Base-by-base conservation (phyloP, 768 basidiomycete genomes). In the Exsudoporus frostii region DNA sequence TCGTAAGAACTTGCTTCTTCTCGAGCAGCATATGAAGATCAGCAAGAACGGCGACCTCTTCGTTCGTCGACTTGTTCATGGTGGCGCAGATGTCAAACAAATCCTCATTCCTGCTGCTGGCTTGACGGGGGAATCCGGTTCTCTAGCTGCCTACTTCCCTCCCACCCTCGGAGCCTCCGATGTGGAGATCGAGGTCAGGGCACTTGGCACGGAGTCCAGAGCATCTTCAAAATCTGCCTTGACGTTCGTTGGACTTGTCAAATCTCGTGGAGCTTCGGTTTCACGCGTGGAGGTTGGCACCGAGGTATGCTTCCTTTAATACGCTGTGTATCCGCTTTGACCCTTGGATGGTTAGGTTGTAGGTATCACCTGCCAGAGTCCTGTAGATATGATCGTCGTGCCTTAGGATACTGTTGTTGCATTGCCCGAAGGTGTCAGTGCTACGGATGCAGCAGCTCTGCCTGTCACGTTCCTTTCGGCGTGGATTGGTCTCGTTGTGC, bases 11-110 rank as follows among this genome's bases (percentile, higher is more conserved):
- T 39, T 57, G 0, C 51, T 67, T 8, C 57, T 67, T 13, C 57
- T 68, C 17, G 65, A 69, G 25, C 62, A 69, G 29, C 65, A 68
- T 25, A 61, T 69, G 54, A 65, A 63, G 61, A 57, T 71, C n/a
- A 42, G 39, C 37, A 57, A 57, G 51, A 51, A 51, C 25, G 69
- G 69, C 19, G 57, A 65, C 2, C 47, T 72, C 15, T 58, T 57
- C 8, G 69, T 70, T 45, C 64, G 66, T 36, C 55, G 69, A 33
- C 58, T 70, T 17, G 61, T 71, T 9, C 57, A 70, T 14, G 67
- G 64, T 11, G 48, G 60, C n/a, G 45, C 54, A 0, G 62, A 64
- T 3, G 50, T 69, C 9, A 68, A 63, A 13, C 40, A 53, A 25
- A 9, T 27, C 7, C 11, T 43, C 9, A 52, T 63, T 8, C 46